Base-by-base conservation (phyloP, 1,284 basidiomycete genomes). In the Papiliotrema nemorosa region DNA sequence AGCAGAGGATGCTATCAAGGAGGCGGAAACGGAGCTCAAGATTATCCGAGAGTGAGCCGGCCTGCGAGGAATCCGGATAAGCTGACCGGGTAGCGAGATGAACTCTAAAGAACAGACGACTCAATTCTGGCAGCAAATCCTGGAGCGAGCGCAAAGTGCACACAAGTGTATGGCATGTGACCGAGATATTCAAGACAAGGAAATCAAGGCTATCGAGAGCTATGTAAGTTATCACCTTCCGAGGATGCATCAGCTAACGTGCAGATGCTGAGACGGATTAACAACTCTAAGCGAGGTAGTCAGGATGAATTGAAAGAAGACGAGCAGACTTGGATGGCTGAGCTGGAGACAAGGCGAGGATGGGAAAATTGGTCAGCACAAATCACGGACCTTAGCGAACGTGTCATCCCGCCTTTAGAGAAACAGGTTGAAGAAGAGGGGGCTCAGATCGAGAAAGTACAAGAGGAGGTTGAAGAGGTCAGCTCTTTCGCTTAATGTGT, bases 161-260 rank as follows among this genome's bases (percentile, higher is more conserved):
- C 84, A 86, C 59, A 75, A 78, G 3, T 97, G 92, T 61, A 77
- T 82, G 20, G 83, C 84, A 4, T 96, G 92, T 66, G 82, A 83
- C 56, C 82, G 91, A 6, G 76, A 76, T 27, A 78, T 96, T 66
- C 77, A 81, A 21, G 79, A 81, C 29, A 71, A 77, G 10, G 89
- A 91, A 53, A 68, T 85, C 37, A 67, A 66, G 1, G 76, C 78
- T 1, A 87, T 87, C 54, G 84, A 88, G 70, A 80, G 79, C 74
- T 81, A 81, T 54, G 88, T 88, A 50, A 24, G 81, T 73, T 18
- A 7, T 31, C 7, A 7, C 29, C 29, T 31, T 31, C 29, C 14
- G 9, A 31, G 29, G 26, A 77, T 58, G 78, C 5, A 34, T 10
- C 3, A 21, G 27, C 53, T 50, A 74, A 81, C 61, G 81, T 87